Conservation (phyloP, 306 rosid genomes). For the Phaseolus lunatus region DNA sequence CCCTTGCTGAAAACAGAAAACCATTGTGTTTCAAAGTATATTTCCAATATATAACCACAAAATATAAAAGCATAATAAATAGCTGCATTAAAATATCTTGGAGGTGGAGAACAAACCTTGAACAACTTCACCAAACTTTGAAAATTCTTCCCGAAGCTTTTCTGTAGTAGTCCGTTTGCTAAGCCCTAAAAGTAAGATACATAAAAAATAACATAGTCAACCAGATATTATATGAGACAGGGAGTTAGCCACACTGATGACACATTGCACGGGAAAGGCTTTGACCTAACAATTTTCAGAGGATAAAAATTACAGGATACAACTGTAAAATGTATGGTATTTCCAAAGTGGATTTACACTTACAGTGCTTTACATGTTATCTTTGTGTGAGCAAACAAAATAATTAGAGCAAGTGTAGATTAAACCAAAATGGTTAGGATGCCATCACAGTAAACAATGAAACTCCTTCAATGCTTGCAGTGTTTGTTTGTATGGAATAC, state of each 20-base stretch:
- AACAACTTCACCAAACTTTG: conserved; percentile 86
- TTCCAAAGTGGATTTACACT: neutral
- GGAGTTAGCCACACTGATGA: neutral
- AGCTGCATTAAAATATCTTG: neutral
- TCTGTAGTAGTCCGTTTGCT: conserved; percentile 90
- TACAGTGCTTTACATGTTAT: neutral
- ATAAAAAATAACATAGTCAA: conserved; percentile 10
- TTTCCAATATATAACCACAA: conserved; percentile 22
- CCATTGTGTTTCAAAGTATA: conserved; percentile 11
- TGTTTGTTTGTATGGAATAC: neutral
- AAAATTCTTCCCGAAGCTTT: conserved; percentile 68
- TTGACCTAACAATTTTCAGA: neutral
- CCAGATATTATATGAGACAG: neutral
- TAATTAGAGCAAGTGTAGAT: neutral
- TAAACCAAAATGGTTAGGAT: neutral
- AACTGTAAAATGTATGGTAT: neutral
- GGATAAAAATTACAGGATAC: neutral
- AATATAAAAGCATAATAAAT: neutral
- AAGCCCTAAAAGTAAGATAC: conserved; percentile 67
- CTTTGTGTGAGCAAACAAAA: neutral
- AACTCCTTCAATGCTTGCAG: neutral
- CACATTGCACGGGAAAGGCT: neutral
- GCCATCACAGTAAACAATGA: conserved; percentile 27
- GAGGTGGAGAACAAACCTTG: conserved; percentile 57
- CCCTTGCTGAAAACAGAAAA: conserved; percentile 69